Percentiles rank a stretch among this genome's conserved stretches.
These are phyloP conservation scores for Urochloa ruziziensis DNA, from an alignment of 176 grass and related monocot species.

Conservation along the genomic window DNA sequence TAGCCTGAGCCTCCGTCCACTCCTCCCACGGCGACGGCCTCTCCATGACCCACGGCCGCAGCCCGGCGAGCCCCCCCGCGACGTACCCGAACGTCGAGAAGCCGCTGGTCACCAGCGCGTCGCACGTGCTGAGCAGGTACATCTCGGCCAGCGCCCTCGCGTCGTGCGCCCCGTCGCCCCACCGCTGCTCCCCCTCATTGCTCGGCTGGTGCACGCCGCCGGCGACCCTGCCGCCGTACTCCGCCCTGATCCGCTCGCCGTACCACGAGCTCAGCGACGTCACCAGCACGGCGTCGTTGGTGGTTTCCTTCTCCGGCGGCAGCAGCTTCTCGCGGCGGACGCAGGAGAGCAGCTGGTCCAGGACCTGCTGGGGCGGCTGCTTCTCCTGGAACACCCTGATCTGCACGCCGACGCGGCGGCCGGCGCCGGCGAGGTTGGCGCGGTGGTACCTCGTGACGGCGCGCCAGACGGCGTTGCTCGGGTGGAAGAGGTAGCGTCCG, in stretches of 20 bases:
- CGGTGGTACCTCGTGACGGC: conserved; percentile 40
- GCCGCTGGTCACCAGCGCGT: conserved; percentile 38
- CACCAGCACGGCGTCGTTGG: conserved; percentile 21
- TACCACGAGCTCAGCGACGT: conserved; percentile 42
- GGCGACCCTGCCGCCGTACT: conserved; percentile 21
- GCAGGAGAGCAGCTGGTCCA: conserved; percentile 49
- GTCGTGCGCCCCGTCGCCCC: conserved; percentile 24
- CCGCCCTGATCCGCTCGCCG: conserved; percentile 16
- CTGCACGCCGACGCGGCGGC: conserved; percentile 25
- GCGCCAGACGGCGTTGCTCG: conserved; percentile 57
- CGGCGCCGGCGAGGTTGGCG: conserved; percentile 17
- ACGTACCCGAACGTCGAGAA: conserved; percentile 52
- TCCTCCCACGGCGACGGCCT: not conserved
- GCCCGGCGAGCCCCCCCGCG: conserved; percentile 41
- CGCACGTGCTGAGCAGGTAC: conserved; percentile 39
- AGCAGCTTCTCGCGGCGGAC: conserved; percentile 33
- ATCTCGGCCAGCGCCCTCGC: conserved; percentile 47
- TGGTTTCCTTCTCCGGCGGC: not conserved
- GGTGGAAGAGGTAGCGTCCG: conserved; percentile 66
- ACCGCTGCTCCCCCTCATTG: conserved; percentile 44
- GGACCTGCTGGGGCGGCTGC: not conserved
- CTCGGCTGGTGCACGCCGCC: conserved; percentile 50
- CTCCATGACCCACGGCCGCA: conserved; percentile 50
- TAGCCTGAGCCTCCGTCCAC: not conserved
- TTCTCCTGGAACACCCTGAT: conserved; percentile 37